Evolutionary conservation across 139 green algal species (phyloP).

Genomic region (Mesotaenium endlicherianum): DNA sequence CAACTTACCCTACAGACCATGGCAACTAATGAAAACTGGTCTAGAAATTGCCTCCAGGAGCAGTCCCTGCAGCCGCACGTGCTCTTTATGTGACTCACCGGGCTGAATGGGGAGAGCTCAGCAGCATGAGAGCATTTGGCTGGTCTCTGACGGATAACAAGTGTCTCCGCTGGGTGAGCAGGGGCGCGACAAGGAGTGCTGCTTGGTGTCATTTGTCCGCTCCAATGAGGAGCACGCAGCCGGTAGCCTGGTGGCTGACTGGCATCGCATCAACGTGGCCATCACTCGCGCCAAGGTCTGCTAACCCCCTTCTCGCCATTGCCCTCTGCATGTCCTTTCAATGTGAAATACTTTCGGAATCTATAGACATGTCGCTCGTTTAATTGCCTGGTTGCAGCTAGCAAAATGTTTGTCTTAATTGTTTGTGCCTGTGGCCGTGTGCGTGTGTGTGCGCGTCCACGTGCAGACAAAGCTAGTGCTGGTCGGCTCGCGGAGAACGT

Average conservation of each 20-base stretch:
- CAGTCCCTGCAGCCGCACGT: no score
- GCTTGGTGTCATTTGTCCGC: slow-evolving; percentile 53
- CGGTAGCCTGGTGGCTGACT: slow-evolving; percentile 75
- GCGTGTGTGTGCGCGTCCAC: background rate
- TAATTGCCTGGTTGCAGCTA: background rate
- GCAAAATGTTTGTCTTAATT: background rate
- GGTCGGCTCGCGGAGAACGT: slow-evolving; percentile 6
- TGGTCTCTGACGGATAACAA: no score
- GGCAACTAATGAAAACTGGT: no score
- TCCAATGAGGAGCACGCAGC: slow-evolving; percentile 36
- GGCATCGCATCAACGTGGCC: slow-evolving; percentile 88
- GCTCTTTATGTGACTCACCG: no score
- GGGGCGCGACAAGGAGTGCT: slow-evolving; percentile 51
- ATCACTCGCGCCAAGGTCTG: slow-evolving; percentile 76
- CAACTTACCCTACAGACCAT: no score
- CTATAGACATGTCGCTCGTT: background rate
- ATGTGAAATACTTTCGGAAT: background rate
- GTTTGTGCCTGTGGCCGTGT: background rate
- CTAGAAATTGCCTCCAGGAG: no score
- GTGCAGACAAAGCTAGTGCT: slow-evolving; percentile 27
- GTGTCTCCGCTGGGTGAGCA: no score
- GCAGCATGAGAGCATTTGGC: no score
- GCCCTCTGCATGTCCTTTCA: background rate
- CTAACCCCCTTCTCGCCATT: slow-evolving; percentile 12
- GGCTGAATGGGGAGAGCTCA: no score